Conservation (phyloP, 2,329 filamentous ascomycete species). For the Botryotinia calthae region DNA sequence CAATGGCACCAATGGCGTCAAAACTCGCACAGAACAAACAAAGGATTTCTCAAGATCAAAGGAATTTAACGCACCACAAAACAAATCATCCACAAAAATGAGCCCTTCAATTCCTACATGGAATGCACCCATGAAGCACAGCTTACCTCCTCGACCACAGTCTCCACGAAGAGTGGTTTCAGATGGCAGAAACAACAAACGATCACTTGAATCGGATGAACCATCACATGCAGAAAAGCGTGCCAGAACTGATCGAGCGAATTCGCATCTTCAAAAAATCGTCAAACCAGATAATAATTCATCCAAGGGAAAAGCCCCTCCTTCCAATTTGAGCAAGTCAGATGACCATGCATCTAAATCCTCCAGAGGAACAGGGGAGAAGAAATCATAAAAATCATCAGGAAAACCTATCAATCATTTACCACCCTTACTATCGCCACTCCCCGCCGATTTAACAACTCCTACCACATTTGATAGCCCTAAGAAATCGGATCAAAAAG, state of each 20-base stretch:
- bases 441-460: conserved; percentile 17
- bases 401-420: conserved; percentile 19
- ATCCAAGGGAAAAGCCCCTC: conserved; percentile 25
- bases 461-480: conserved; percentile 15
- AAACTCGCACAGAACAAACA: neutral
- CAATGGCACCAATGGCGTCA: conserved; percentile 28
- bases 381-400: conserved; percentile 1
- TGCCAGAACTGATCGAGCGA: conserved; percentile 30
- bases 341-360: conserved; percentile 24
- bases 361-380: conserved; percentile 21
- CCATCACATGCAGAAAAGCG: conserved; percentile 34
- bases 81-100: conserved; percentile 13
- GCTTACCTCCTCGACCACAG: conserved; percentile 34
- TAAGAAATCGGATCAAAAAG: conserved; percentile 16
- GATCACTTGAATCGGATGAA: conserved; percentile 33
- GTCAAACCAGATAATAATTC: conserved; percentile 26
- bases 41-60: conserved; percentile 8
- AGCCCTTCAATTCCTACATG: conserved; percentile 16
- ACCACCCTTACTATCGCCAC: conserved; percentile 22
- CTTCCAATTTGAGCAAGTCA: conserved; percentile 25
- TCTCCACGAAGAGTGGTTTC: conserved; percentile 28
- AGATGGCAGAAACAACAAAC: conserved; percentile 31
- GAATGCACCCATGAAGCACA: conserved; percentile 29
- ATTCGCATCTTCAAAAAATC: conserved; percentile 22
- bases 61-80: conserved; percentile 5